Base-by-base conservation (phyloP, 352 stramenopile genomes). In the Phytophthora sp. region DNA sequence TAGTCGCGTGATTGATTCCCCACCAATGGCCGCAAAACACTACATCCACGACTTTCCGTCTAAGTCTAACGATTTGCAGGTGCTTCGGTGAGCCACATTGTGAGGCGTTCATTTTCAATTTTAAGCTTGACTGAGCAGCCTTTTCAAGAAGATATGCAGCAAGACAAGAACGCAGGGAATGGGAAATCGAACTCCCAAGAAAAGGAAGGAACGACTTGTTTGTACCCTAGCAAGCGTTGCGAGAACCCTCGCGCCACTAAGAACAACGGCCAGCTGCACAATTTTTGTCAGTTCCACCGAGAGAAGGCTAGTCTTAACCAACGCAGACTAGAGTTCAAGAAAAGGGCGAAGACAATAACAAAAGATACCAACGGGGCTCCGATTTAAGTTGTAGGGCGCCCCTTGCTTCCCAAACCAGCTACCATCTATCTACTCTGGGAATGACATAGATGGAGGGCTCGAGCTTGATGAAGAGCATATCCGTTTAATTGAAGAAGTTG, bases 191-290 rank as follows among this genome's bases (percentile, higher is more conserved):
- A n/a, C n/a, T n/a, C n/a, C n/a, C n/a, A n/a, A n/a, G n/a, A n/a
- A n/a, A n/a, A n/a, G n/a, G n/a, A n/a, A n/a, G n/a, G n/a, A n/a
- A n/a, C n/a, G n/a, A n/a, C n/a, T n/a, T n/a, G n/a, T n/a, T n/a
- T n/a, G 12, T 77, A 82, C 38, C 50, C 62, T 17, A 74, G 59
- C 49, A 81, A 78, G 28, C 55, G 51, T 5, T 84, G 76, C 46
- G 21, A 55, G 5, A 73, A 82, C 18, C 48, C 49, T 12, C 72
- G 72, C 4, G 57, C 57, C 1, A 12, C 74, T 27, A 82, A 84
- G 50, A 57, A 52, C 23, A 77, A 73, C 39, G 72, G 72, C n/a
- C 51, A 77, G 5, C 72, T 79, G 30, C 77, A 87, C 50, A 67
- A 67, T 31, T 59, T 67, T 26, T 67, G 58, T 24, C 23, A 67